These are phyloP conservation scores for Podochytrium sp. DNA, from an alignment of 192 early-diverging fungal species.

Conservation along the genomic window DNA sequence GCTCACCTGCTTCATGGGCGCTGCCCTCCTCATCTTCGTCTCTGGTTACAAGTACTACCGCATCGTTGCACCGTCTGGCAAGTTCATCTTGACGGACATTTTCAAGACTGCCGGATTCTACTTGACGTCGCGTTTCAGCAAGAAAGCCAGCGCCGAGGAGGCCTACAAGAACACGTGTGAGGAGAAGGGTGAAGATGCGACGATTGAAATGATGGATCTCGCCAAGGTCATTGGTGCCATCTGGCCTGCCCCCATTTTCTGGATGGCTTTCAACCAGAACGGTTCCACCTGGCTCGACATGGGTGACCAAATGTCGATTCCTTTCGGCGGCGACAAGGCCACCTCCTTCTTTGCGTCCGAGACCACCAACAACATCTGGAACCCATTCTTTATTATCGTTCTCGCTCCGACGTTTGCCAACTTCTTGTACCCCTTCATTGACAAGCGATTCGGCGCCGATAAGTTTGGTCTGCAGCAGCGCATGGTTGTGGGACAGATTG, in stretches of 20 bases:
- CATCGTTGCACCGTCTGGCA: constrained; percentile 64
- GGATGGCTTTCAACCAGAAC: constrained; percentile 51
- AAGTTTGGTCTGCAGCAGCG: constrained; percentile 51
- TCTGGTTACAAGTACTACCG: constrained; percentile 59
- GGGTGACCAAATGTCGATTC: constrained; percentile 38
- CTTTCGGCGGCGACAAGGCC: not conserved
- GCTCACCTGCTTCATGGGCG: constrained; percentile 46
- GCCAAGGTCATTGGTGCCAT: constrained; percentile 37
- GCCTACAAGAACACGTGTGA: constrained; percentile 6
- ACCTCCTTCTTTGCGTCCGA: constrained; percentile 29
- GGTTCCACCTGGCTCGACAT: constrained; percentile 38
- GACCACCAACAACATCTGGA: constrained; percentile 38
- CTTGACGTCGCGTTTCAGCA: constrained; percentile 2
- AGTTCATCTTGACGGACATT: constrained; percentile 55
- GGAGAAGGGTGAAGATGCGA: constrained; percentile 18
- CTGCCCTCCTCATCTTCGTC: constrained; percentile 53
- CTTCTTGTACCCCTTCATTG: constrained; percentile 59
- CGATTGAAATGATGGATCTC: constrained; percentile 42
- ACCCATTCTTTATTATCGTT: constrained; percentile 56
- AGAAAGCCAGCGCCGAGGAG: not conserved
- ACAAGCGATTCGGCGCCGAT: constrained; percentile 34
- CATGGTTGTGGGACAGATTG: constrained; percentile 58
- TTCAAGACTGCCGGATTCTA: constrained; percentile 36
- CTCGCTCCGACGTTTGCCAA: constrained; percentile 56
- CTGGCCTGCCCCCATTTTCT: constrained; percentile 45